Evolutionary conservation across 1,284 basidiomycete genomes (phyloP), one percentile per base, ranked within the genome.

Genomic region (Vanrija sp.): DNA sequence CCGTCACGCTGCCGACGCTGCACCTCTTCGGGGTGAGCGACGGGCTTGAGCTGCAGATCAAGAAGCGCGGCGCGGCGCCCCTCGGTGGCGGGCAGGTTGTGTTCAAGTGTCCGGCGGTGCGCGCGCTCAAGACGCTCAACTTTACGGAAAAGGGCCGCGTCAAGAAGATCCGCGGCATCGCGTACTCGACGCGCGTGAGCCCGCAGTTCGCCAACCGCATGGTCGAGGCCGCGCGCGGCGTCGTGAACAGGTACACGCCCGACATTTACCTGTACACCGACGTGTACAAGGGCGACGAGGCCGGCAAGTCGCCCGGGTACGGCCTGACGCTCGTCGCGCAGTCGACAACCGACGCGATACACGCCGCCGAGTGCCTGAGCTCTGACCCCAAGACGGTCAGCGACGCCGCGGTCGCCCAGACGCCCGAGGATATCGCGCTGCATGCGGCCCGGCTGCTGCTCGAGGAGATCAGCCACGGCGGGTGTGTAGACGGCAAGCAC

Each of bases 251-350:
- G 5, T 98, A 91, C 76, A 96, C 98, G 59, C 95, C 95, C 25
- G 96, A 99, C 72, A 91, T 98, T 28, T 98, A 98, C 75, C 84
- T 99, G 26, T 96, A 98, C 73, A 96, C 96, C 1, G 96, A 98
- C 67, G 93, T 98, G 14, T 98, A 97, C 78, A 93, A 96, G 71
- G 94, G 94, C 9, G 90, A 93, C 23, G 96, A 98, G 60, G 91
- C 91, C 61, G 96, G 96, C 74, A 96, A 92, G 89, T 89, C 63
- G 0, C 96, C 96, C 2, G 96, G 96, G 0, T 99, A 94, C 74
- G 94, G 90, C 0, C 79, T 99, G 16, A 93, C 86, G 28, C 81
- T 99, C 6, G 80, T 98, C 12, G 86, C 94, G 0, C 91, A 95
- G 69, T 91, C 90, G 0, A 98, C 94, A 0, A 98, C 95, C 0